A percentile compares a stretch with the other conserved stretches of the same genome.
Conservation (phyloP, 2,329 filamentous ascomycete species). For the Aspergillus floridensis region DNA sequence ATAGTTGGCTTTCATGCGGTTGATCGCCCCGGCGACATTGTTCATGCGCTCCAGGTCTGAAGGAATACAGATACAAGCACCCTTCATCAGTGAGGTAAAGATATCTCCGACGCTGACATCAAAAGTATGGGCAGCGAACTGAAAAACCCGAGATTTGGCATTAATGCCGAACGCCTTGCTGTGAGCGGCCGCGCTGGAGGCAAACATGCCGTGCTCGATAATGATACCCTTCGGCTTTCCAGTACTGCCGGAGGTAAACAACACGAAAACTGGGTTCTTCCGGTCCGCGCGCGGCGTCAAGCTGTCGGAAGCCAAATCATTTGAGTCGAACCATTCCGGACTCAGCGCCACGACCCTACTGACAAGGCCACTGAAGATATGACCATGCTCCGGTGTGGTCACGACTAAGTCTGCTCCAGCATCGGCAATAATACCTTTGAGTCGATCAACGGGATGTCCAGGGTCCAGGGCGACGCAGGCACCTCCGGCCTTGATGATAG, state of each 20-base stretch:
- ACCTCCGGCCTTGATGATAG: conserved; percentile 43
- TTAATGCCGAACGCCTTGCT: conserved; percentile 51
- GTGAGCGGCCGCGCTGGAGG: conserved; percentile 54
- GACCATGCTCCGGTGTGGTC: conserved; percentile 29
- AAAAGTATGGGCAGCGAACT: conserved; percentile 57
- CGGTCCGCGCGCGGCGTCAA: conserved; percentile 18
- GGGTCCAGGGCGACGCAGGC: conserved; percentile 45
- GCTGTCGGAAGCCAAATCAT: conserved; percentile 25
- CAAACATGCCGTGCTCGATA: conserved; percentile 60
- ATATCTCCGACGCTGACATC: conserved; percentile 56
- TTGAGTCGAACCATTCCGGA: conserved; percentile 27
- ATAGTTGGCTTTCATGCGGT: conserved; percentile 52
- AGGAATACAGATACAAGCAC: conserved; percentile 61
- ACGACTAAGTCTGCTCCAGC: conserved; percentile 35
- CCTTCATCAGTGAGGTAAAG: conserved; percentile 54
- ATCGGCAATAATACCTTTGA: conserved; percentile 36
- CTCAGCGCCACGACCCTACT: conserved; percentile 1
- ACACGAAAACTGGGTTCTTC: conserved; percentile 53
- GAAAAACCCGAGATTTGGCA: conserved; percentile 56
- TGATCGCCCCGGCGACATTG: conserved; percentile 52
- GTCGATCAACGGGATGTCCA: conserved; percentile 37
- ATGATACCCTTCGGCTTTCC: conserved; percentile 60
- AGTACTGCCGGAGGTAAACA: conserved; percentile 60
- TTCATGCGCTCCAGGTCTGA: conserved; percentile 50
- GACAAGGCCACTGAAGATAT: conserved; percentile 14